Evolutionary conservation across 2,329 filamentous ascomycete species (phyloP), one percentile per base, ranked within the genome.

Genomic region (Helotiales sp.): DNA sequence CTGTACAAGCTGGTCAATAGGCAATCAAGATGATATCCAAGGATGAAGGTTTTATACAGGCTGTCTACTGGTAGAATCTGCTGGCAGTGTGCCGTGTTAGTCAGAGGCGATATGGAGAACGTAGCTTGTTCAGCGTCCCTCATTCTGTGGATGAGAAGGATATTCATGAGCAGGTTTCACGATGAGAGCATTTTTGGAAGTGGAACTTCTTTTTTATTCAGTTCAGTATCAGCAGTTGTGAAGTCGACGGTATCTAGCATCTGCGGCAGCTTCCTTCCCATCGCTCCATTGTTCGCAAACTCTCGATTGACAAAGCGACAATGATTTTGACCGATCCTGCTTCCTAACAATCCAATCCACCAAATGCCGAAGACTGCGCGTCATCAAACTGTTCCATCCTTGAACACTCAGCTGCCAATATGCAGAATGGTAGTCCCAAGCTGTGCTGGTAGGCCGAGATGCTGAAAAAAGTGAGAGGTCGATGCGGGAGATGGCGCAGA

Each of bases 401-500:
- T 68, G 68, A 71, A 70, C 69, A 70, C 59, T 54, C 66, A 66
- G 62, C 50, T 61, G 57, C 62, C 62, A 65, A 67, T 61, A 63
- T 67, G 67, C 66, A 56, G 61, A 67, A 54, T 61, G 70, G 63
- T 66, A 63, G 60, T 59, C 56, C 64, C 63, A 70, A 65, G 63
- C 63, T 63, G 62, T 64, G 58, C 55, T 52, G 65, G 58, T 58
- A 59, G 60, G 59, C 63, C 60, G 63, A 58, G 66, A 66, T 71
- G 70, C 61, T 71, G 70, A 67, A 71, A 71, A 67, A 70, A 66
- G 67, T 55, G 61, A 65, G 69, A 66, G 52, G 63, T 69, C 68
- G 71, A 70, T 72, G 72, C 69, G 68, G 65, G 67, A 65, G 65
- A 71, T 67, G 65, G 69, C 68, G 63, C 59, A 70, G 59, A 63